Evolutionary conservation across 1,284 basidiomycete species (phyloP).

Genomic region (Ceratobasidium sp.): DNA sequence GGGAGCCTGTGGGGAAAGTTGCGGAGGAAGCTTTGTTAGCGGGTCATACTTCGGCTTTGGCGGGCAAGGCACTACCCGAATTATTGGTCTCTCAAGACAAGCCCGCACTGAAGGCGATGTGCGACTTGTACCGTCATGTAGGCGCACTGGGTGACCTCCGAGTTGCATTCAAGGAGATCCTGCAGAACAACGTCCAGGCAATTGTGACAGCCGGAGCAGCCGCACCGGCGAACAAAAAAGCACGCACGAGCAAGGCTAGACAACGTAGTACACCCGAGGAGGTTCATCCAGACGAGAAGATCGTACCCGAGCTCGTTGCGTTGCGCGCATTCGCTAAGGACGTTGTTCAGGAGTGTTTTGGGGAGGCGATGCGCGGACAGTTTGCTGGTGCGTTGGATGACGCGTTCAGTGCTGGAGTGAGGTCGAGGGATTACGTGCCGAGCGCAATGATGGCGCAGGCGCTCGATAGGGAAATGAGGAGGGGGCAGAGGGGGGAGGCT

Average conservation of each 20-base stretch:
- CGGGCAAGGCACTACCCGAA: conserved; percentile 59
- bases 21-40: conserved; percentile 69
- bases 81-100: conserved; percentile 72
- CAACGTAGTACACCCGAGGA: conserved; percentile 50
- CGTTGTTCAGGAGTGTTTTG: conserved; percentile 66
- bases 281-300: conserved; percentile 68
- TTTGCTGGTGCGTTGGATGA: conserved; percentile 65
- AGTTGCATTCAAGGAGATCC: conserved; percentile 68
- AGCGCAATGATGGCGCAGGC: conserved; percentile 73
- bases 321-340: conserved; percentile 76
- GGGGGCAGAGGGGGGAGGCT: conserved; percentile 80
- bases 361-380: conserved; percentile 54
- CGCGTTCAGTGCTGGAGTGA: conserved; percentile 87
- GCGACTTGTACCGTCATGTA: conserved; percentile 74
- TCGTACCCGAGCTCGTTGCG: conserved; percentile 82
- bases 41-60: conserved; percentile 54
- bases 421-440: conserved; percentile 68
- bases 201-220: conserved; percentile 65
- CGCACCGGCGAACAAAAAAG: conserved; percentile 57
- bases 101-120: conserved; percentile 70
- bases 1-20: conserved; percentile 64
- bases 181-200: conserved; percentile 65
- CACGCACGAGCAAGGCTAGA: conserved; percentile 54
- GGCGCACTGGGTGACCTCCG: conserved; percentile 69
- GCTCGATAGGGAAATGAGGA: conserved; percentile 87